Evolutionary conservation across 345 rosid species (phyloP).

Genomic region (Hibiscus trionum): DNA sequence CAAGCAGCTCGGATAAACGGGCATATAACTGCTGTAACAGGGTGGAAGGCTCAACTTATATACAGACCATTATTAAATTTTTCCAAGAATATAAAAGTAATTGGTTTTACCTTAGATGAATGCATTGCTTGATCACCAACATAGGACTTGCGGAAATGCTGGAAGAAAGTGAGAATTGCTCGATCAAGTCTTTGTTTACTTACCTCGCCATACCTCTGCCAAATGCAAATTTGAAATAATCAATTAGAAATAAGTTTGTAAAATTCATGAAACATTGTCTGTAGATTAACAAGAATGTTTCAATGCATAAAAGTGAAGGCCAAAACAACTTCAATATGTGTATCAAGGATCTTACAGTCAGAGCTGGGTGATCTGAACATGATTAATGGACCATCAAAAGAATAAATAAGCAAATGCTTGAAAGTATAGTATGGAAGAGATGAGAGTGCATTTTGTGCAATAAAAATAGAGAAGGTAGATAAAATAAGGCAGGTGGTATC

Average conservation of each 20-base stretch:
- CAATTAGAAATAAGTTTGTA: background rate
- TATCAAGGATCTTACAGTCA: background rate
- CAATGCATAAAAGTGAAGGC: background rate
- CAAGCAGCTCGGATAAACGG: conserved; percentile 87
- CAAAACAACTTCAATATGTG: background rate
- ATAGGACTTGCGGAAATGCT: conserved; percentile 95
- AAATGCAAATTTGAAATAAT: conserved; percentile 10
- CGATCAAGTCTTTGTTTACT: conserved; percentile 98
- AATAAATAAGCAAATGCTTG: background rate
- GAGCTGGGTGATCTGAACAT: background rate
- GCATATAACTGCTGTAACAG: conserved; percentile 87
- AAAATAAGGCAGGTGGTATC: background rate
- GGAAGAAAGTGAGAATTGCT: conserved; percentile 96
- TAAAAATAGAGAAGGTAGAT: background rate
- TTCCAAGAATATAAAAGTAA: background rate
- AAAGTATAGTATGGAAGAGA: background rate
- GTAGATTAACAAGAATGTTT: background rate
- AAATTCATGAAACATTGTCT: background rate
- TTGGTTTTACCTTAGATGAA: conserved; percentile 75
- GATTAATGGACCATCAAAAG: background rate
- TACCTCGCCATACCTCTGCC: conserved; percentile 82
- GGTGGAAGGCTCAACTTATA: conserved; percentile 27
- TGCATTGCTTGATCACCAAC: conserved; percentile 99
- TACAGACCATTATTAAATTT: background rate
- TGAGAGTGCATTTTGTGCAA: background rate